These are phyloP conservation scores for Friedmanniomyces endolithicus DNA, from an alignment of 495 filamentous ascomycete species.

Conservation along the genomic window DNA sequence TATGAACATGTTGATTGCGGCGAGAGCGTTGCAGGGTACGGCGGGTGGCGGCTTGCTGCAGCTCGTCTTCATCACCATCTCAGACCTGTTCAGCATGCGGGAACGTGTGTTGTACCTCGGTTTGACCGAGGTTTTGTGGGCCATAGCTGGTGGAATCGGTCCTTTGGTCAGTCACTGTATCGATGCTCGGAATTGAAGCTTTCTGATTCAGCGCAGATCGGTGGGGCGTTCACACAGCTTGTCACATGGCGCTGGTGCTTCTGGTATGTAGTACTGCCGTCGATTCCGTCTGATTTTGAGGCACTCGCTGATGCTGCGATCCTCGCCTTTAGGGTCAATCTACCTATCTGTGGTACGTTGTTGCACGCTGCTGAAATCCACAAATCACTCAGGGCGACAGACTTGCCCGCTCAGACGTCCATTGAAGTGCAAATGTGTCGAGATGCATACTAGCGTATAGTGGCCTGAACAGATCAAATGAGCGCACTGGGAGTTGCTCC, in stretches of 20 bases:
- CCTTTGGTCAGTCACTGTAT: slow-evolving; percentile 33
- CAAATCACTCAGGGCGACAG: too few species aligned
- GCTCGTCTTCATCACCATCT: slow-evolving; percentile 43
- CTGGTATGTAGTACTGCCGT: not conserved
- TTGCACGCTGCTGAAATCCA: too few species aligned
- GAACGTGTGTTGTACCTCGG: slow-evolving; percentile 43
- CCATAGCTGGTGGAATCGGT: slow-evolving; percentile 45
- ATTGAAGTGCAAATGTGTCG: too few species aligned
- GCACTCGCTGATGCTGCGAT: slow-evolving; percentile 38
- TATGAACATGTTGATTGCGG: slow-evolving; percentile 45
- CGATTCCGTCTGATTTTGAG: too few species aligned
- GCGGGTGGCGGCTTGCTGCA: slow-evolving; percentile 44
- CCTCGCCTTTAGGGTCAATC: slow-evolving; percentile 40
- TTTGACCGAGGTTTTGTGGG: slow-evolving; percentile 45
- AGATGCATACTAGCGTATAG: too few species aligned
- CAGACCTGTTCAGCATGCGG: slow-evolving; percentile 48
- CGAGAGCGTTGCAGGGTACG: slow-evolving; percentile 43
- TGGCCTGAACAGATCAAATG: too few species aligned
- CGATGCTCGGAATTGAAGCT: not conserved
- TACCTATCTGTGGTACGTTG: slow-evolving; percentile 44
- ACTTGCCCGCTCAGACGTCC: too few species aligned
- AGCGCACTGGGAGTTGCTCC: too few species aligned
- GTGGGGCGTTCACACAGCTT: slow-evolving; percentile 51
- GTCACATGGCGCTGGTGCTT: slow-evolving; percentile 50
- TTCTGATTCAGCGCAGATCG: slow-evolving; percentile 16